Evolutionary conservation across 805 yeast genomes (phyloP).

Genomic region (Metschnikowia proteae): DNA sequence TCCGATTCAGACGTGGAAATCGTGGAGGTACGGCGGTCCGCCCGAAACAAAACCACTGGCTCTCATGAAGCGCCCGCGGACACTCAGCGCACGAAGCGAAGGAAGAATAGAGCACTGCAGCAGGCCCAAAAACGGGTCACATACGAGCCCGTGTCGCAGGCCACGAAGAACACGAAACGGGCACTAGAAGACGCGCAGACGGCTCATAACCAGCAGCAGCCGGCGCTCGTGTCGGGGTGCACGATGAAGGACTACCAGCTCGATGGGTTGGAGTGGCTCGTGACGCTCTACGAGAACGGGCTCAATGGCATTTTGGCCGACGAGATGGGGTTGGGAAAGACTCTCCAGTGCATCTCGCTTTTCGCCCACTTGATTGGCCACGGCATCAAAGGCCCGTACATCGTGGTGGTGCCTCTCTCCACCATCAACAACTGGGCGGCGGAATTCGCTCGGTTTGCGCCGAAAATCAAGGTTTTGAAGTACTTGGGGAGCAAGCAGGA

Average conservation of each 20-base stretch:
- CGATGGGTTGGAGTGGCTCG: conserved; percentile 88
- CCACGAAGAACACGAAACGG: conserved; percentile 17
- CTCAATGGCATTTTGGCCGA: conserved; percentile 93
- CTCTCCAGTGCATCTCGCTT: conserved; percentile 81
- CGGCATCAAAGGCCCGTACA: conserved; percentile 73
- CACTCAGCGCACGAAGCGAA: not conserved
- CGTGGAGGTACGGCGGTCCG: not conserved
- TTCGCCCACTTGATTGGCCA: conserved; percentile 72
- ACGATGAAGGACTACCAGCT: conserved; percentile 77
- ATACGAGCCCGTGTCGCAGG: not conserved
- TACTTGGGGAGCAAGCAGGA: conserved; percentile 62
- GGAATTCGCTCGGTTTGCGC: conserved; percentile 74
- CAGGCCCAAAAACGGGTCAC: not conserved
- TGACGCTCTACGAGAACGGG: conserved; percentile 87
- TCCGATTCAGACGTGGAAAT: conserved; percentile 3
- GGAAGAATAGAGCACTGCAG: not conserved
- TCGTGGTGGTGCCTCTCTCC: conserved; percentile 77
- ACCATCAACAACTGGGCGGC: conserved; percentile 82
- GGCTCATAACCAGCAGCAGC: conserved; percentile 26
- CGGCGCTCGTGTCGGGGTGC: conserved; percentile 42
- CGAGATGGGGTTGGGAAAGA: conserved; percentile 97
- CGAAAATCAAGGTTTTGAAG: conserved; percentile 55
- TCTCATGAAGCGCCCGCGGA: not conserved
- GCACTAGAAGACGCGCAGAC: conserved; percentile 27
- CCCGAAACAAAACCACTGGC: not conserved